These are phyloP conservation scores for Hypoxylon subgilvum DNA, from an alignment of 495 filamentous ascomycete species.

Conservation along the genomic window DNA sequence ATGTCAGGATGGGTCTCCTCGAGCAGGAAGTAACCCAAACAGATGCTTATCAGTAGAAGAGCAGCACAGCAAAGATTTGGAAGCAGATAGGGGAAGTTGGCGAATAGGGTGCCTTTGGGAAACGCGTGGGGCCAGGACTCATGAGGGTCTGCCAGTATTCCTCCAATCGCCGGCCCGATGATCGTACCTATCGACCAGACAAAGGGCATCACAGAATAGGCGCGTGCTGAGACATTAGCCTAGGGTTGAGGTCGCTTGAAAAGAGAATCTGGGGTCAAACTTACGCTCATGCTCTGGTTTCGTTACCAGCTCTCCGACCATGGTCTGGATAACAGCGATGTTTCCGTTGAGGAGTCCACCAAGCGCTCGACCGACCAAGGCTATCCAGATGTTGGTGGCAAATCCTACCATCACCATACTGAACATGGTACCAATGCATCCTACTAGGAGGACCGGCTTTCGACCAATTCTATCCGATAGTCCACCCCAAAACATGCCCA, in stretches of 20 bases:
- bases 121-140: conserved; percentile 70
- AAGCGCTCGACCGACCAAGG: conserved; percentile 73
- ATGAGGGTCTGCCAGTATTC: conserved; percentile 75
- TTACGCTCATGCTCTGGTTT: conserved; percentile 83
- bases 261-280: conserved; percentile 36
- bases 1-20: conserved; percentile 83
- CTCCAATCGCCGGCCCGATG: conserved; percentile 80
- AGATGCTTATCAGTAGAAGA: conserved; percentile 74
- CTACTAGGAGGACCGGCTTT: conserved; percentile 81
- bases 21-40: conserved; percentile 73
- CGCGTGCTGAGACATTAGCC: conserved; percentile 63
- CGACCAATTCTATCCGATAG: conserved; percentile 82
- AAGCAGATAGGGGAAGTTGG: conserved; percentile 79
- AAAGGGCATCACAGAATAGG: conserved; percentile 84
- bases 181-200: conserved; percentile 88
- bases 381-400: conserved; percentile 78
- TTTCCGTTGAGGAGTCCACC: conserved; percentile 87
- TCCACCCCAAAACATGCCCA: conserved; percentile 84
- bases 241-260: background rate
- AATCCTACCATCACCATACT: conserved; percentile 85
- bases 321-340: conserved; percentile 88
- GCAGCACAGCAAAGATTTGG: conserved; percentile 79
- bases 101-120: conserved; percentile 68
- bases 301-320: conserved; percentile 82
- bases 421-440: conserved; percentile 78